Conservation (phyloP, 371 early-diverging fungal species). For the Rhizomucor miehei region DNA sequence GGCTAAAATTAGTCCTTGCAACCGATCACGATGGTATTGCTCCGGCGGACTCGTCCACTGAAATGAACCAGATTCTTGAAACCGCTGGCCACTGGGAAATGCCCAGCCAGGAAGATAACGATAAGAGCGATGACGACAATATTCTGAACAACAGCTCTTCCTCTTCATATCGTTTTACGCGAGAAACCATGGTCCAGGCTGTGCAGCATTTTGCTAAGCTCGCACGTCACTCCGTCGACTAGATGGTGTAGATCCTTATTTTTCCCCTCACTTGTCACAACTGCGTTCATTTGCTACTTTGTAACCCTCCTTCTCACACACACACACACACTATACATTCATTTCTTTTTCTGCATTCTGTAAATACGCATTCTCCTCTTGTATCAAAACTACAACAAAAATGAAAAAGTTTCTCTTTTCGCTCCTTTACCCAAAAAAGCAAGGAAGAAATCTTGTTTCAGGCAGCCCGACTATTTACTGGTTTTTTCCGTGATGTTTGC, state of each 20-base stretch:
- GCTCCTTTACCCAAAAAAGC: too few relatives aligned
- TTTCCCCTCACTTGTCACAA: too few relatives aligned
- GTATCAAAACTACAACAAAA: too few relatives aligned
- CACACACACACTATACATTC: too few relatives aligned
- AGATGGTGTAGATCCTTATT: too few relatives aligned
- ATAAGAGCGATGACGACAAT: neutral
- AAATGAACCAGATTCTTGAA: conserved; percentile 10
- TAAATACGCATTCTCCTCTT: too few relatives aligned
- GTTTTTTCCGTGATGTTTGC: neutral
- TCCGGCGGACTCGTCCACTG: conserved; percentile 3
- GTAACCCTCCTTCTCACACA: too few relatives aligned
- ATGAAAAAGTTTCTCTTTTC: too few relatives aligned
- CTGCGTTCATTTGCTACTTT: too few relatives aligned
- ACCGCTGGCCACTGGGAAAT: conserved; percentile 11
- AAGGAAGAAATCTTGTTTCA: neutral
- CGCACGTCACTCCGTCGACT: conserved; percentile 7
- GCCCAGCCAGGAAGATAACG: conserved; percentile 3
- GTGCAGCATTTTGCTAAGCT: conserved; percentile 12
- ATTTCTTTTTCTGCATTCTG: too few relatives aligned
- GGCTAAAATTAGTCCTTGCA: conserved; percentile 7
- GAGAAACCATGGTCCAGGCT: conserved; percentile 8
- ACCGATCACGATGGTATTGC: conserved; percentile 2
- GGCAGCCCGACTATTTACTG: neutral
- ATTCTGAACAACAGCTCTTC: neutral
- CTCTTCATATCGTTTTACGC: too few relatives aligned